Base-by-base conservation (phyloP, 2,329 filamentous ascomycete species). In the Colletotrichum costaricense region DNA sequence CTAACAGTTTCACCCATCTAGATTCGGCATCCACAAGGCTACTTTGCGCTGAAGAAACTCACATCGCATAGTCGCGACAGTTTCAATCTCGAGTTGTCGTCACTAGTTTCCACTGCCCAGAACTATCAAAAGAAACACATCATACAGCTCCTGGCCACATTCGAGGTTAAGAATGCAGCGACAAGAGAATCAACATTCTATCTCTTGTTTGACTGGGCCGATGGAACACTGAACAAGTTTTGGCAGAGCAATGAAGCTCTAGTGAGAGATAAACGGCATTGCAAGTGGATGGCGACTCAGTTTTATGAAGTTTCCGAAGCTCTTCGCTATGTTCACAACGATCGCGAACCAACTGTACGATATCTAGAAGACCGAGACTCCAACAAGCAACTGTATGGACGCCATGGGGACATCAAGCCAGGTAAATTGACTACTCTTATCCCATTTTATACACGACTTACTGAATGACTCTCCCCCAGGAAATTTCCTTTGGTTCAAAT, bases 31-130 rank as follows among this genome's bases (percentile, higher is more conserved):
- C 70, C 70, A 12, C 66, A 69, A 26, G 54, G 54, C 3, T 69
- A 42, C 5, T 73, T 73, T 3, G 70, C 70, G 0, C 49, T 73
- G 12, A 73, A 73, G 28, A 73, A 69, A 33, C 59, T 73, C n/a
- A 73, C 66, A 2, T 73, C 70, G 1, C 59, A 69, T 2, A 64
- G 38, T 6, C 58, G 54, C 0, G 8, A 38, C 1, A 60, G 19
- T 5, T 69, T 73, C 19, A 58, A 64, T 30, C n/a, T 69, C 12
- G 70, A 73, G 14, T 26, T 69, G 4, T 69, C 70, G 1, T 63
- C 60, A 1, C 42, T 73, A 19, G 8, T 69, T 0, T 60, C 58
- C 5, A 55, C 55, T 2, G 55, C 52, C 4, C 38, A 64, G 5
- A 22, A 56, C 1, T 69, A 73, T 26, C 26, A 1, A 5, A 69